phyloP scores from a whole-genome alignment of 768 basidiomycete genomes.

The Lanmaoa pseudosensibilis region DNA sequence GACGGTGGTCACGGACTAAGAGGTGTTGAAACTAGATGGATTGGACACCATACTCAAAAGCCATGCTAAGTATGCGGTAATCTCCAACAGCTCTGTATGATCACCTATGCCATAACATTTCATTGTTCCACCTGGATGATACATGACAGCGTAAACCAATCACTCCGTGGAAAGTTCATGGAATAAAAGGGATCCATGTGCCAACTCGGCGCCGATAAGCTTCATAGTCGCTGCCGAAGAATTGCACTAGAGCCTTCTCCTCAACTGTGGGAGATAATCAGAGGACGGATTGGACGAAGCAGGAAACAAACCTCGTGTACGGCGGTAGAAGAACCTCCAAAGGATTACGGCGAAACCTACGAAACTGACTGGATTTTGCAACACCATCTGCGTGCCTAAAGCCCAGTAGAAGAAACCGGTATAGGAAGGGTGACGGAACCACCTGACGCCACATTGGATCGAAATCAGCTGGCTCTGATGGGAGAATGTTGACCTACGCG shows the following conservation, averaged over 20 bases:
- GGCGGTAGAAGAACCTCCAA: constrained; percentile 83
- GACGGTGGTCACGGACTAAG: constrained; percentile 50
- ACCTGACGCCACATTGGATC: constrained; percentile 11
- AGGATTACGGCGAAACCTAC: constrained; percentile 64
- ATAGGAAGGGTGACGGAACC: constrained; percentile 93
- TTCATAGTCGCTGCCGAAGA: constrained; percentile 89
- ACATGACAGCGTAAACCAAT: not conserved
- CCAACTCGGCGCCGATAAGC: constrained; percentile 74
- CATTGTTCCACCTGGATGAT: constrained; percentile 4
- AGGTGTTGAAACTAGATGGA: constrained; percentile 5
- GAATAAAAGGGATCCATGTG: constrained; percentile 87
- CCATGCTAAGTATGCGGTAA: constrained; percentile 25
- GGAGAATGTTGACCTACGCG: constrained; percentile 50
- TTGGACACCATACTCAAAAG: constrained; percentile 13
- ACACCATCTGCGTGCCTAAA: constrained; percentile 85
- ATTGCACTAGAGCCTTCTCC: constrained; percentile 73
- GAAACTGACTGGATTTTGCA: constrained; percentile 83
- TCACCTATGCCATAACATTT: constrained; percentile 22
- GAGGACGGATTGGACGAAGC: not conserved
- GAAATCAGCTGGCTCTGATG: not conserved
- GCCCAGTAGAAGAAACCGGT: constrained; percentile 99
- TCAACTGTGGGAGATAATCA: constrained; percentile 55
- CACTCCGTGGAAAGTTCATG: constrained; percentile 37
- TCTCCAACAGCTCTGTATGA: constrained; percentile 28
- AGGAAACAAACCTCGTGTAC: constrained; percentile 69